These are phyloP conservation scores for Bruguiera parviflora DNA, from an alignment of 345 rosid genomes.

Conservation along the genomic window DNA sequence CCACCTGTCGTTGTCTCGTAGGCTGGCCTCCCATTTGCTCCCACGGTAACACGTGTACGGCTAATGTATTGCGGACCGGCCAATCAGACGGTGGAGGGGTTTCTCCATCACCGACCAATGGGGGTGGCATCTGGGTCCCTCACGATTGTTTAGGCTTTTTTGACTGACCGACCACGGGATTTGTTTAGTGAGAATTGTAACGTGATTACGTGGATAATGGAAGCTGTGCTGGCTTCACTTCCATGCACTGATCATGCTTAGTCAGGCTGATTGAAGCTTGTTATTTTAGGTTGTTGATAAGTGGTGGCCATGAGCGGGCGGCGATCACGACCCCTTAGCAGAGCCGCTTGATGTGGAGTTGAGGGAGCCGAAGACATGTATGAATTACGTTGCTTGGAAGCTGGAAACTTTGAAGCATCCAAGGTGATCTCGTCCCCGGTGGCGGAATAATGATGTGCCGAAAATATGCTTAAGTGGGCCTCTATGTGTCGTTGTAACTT, in stretches of 20 bases:
- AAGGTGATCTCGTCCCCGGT: too few species aligned
- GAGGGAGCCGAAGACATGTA: too few species aligned
- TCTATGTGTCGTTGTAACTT: too few species aligned
- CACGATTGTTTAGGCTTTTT: constrained; percentile 25
- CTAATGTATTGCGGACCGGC: constrained; percentile 22
- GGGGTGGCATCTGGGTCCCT: constrained; percentile 18
- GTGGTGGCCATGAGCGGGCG: constrained; percentile 7
- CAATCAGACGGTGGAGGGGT: constrained; percentile 18
- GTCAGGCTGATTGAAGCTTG: constrained; percentile 6
- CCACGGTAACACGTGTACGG: constrained; percentile 33
- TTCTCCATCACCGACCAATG: constrained; percentile 23
- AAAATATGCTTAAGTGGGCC: too few species aligned
- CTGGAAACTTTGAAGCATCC: too few species aligned
- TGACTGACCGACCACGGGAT: constrained; percentile 44
- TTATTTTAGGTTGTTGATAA: neutral
- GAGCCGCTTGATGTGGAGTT: too few species aligned
- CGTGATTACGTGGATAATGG: constrained; percentile 26
- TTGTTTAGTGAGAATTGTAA: constrained; percentile 24
- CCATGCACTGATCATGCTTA: constrained; percentile 15
- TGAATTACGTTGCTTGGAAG: too few species aligned
- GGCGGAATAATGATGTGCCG: too few species aligned
- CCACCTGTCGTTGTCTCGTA: constrained; percentile 20
- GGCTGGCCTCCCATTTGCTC: constrained; percentile 33
- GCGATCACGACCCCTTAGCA: neutral
- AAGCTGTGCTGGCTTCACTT: constrained; percentile 21